Evolutionary conservation across 164 flowering plant genomes (phyloP).

Genomic region (Vitis rotundifolia): DNA sequence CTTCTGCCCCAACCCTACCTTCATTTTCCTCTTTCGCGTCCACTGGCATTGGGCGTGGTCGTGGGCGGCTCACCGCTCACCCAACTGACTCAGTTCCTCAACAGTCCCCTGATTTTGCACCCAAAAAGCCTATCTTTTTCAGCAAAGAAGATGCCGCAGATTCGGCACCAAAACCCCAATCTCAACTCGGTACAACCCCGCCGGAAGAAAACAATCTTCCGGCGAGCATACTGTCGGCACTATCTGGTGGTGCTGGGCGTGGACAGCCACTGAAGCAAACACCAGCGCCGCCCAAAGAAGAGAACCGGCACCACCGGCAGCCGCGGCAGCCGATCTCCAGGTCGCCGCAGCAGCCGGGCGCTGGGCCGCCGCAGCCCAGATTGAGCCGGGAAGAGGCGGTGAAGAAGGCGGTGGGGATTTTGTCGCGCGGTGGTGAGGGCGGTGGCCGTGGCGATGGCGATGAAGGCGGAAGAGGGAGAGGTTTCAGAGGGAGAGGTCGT

Average conservation of each 20-base stretch:
- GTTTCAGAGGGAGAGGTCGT: constrained; percentile 12
- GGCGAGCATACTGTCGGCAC: constrained; percentile 8
- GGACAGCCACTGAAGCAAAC: constrained; percentile 41
- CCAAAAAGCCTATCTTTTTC: constrained; percentile 47
- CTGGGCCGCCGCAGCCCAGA: constrained; percentile 10
- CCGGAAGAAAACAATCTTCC: constrained; percentile 20
- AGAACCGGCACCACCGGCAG: constrained; percentile 56
- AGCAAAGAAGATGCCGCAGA: constrained; percentile 16
- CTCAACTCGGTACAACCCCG: neutral
- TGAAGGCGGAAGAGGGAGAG: constrained; percentile 22
- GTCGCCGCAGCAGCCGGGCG: neutral
- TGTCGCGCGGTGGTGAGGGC: constrained; percentile 27
- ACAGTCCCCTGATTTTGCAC: constrained; percentile 5
- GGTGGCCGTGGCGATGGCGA: neutral
- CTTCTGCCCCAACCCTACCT: constrained; percentile 28
- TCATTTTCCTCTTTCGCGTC: constrained; percentile 38
- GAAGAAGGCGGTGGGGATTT: constrained; percentile 39
- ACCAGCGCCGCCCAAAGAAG: constrained; percentile 22
- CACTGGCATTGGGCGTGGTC: constrained; percentile 25
- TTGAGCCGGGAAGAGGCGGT: constrained; percentile 47
- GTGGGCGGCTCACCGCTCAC: constrained; percentile 27
- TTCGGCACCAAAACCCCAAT: neutral
- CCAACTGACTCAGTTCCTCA: constrained; percentile 7
- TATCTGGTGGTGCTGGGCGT: constrained; percentile 54
- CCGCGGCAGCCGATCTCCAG: neutral